Base-by-base conservation (phyloP, 768 basidiomycete genomes). In the Steccherinum ochraceum region DNA sequence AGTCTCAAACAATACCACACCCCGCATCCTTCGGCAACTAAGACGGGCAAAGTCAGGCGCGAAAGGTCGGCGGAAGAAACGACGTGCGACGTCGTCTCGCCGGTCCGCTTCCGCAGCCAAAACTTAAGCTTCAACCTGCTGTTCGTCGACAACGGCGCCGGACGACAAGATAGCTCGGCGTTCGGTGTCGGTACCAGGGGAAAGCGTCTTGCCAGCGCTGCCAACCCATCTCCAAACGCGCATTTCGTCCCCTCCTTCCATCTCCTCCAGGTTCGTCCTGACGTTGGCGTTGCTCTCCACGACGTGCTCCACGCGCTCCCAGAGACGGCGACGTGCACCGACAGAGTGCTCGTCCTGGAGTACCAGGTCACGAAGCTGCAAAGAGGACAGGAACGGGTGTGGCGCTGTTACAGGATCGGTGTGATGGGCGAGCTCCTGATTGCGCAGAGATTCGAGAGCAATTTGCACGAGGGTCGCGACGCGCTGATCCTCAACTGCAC, bases 161-260 rank as follows among this genome's bases (percentile, higher is more conserved):
- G n/a, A n/a, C n/a, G n/a, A 35, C 7, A 35, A 35, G 30, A 35
- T 35, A 35, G 30, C 30, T 7, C 7, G 30, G 16, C 30, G 30
- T 16, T 35, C 30, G 30, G 30, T 35, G 7, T 35, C 30, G 30
- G 30, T 35, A 7, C 53, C 59, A 35, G 56, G 55, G 20, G 58
- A 45, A 20, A 63, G 54, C 35, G 62, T 56, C 52, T 57, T 53
- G 12, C 64, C 63, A 16, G 59, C 56, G 50, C 68, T 69, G n/a
- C 92, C 92, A 24, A 91, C 80, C 93, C 93, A 95, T 51, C 86
- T 72, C 93, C 93, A 95, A 50, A 92, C 92, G 56, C 89, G 80
- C 68, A 84, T 76, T 69, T 92, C 90, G 67, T 94, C 91, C 11
- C 93, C 92, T 57, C 86, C 86, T 53, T 74, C 75, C 44, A 89